Evolutionary conservation across 352 stramenopile species (phyloP), one percentile per base, ranked within the genome.

Genomic region (Phytophthora meadii): DNA sequence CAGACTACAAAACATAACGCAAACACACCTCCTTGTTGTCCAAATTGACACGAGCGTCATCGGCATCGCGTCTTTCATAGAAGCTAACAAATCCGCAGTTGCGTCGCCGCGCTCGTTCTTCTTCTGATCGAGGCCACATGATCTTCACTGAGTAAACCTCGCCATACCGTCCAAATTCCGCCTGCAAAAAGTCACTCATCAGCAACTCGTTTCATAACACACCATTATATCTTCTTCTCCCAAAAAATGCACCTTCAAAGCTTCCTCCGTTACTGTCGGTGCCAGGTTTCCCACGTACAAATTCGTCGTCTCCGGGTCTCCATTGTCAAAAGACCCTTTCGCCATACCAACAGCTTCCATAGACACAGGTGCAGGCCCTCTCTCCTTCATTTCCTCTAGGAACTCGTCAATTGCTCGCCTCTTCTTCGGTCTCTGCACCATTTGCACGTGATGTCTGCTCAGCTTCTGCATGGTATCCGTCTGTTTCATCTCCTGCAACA

Each of bases 71-170:
- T 12, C 91, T 79, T 41, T 90, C 65, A 68, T 89, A 92, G 61
- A 98, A 99, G 68, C 89, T 98, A 24, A 99, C 95, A 81, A 99
- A 99, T 27, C 92, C 96, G 24, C 88, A 97, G 66, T 98, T 98
- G 11, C 94, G 82, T 46, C 86, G 90, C 34, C 95, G 87, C 15
- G 74, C 70, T 47, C 90, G 74, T 73, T 99, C 97, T 70, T 98
- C 95, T 37, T 97, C 85, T 0, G 89, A 98, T 25, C 97, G 83
- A n/a, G 97, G 96, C 96, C 96, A 99, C 97, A 99, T 99, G 70
- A 99, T 97, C 72, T 99, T 99, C 39, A 99, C 85, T 36, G 90
- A 98, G 79, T 97, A 94, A 27, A 98, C 83, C 39, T 94, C 79
- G 62, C 96, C 96, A 72, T 89, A 98, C 59, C 84, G 76, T 44